Evolutionary conservation across 768 basidiomycete species (phyloP).

Genomic region (Lactifluus echinatus): DNA sequence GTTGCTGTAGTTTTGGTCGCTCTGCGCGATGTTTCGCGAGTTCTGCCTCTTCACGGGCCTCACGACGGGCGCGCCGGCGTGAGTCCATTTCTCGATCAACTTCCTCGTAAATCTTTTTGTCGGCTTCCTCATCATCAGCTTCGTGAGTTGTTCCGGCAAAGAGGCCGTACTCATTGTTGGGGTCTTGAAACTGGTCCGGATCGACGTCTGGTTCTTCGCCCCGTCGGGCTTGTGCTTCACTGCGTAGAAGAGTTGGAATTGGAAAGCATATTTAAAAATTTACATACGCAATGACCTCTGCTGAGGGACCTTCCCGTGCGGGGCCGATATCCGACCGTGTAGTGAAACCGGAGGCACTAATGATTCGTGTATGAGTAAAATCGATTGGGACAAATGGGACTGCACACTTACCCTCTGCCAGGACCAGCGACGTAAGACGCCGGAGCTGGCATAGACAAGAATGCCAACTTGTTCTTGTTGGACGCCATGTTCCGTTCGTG

Average conservation of each 20-base stretch:
- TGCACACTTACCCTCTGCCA: constrained; percentile 77
- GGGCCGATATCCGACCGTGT: constrained; percentile 99
- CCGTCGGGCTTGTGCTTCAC: constrained; percentile 77
- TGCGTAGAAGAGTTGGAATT: constrained; percentile 26
- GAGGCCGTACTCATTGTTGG: constrained; percentile 93
- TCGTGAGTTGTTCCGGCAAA: constrained; percentile 96
- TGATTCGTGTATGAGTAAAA: constrained; percentile 6
- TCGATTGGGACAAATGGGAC: neutral
- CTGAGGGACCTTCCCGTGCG: constrained; percentile 89
- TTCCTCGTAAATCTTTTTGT: constrained; percentile 87
- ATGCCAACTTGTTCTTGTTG: constrained; percentile 74
- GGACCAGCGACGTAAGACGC: constrained; percentile 98
- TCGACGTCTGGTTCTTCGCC: constrained; percentile 86
- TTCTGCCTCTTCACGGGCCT: constrained; percentile 67
- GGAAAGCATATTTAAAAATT: neutral
- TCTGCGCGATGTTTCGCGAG: constrained; percentile 72
- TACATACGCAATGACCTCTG: constrained; percentile 79
- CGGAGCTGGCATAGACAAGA: constrained; percentile 87
- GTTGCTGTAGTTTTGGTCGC: constrained; percentile 90
- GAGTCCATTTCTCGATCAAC: constrained; percentile 90
- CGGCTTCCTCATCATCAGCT: constrained; percentile 95
- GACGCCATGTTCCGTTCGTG: constrained; percentile 30
- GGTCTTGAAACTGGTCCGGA: constrained; percentile 91
- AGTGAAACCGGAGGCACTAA: constrained; percentile 91
- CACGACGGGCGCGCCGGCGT: constrained; percentile 68